phyloP scores from a whole-genome alignment of 305 asterid genomes.

The Petunia hybrid region DNA sequence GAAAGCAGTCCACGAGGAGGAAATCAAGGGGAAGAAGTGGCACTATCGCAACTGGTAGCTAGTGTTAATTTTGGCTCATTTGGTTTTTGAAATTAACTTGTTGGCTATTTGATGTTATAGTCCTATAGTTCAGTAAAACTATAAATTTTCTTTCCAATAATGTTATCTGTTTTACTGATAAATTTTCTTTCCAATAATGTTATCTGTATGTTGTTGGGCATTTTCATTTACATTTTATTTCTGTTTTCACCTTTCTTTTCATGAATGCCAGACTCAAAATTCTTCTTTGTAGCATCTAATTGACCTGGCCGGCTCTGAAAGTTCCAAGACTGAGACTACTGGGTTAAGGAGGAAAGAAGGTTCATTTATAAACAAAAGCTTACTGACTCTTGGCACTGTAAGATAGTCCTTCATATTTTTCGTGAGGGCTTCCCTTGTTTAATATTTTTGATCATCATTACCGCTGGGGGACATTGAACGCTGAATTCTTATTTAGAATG shows the following conservation, averaged over 20 bases:
- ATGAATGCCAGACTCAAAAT: not conserved
- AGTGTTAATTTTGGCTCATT: slow-evolving; percentile 30
- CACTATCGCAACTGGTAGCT: slow-evolving; percentile 78
- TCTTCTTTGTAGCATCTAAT: slow-evolving; percentile 73
- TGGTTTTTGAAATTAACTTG: not conserved
- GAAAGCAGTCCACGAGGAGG: slow-evolving; percentile 74
- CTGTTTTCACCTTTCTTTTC: slow-evolving; percentile 25
- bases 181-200: not conserved
- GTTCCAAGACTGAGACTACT: slow-evolving; percentile 83
- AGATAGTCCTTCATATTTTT: slow-evolving; percentile 44
- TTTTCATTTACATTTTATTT: slow-evolving; percentile 29
- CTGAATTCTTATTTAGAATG: slow-evolving; percentile 6
- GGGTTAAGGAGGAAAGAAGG: slow-evolving; percentile 92
- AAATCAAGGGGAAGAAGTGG: slow-evolving; percentile 70
- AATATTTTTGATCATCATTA: slow-evolving; percentile 5
- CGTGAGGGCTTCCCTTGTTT: slow-evolving; percentile 9
- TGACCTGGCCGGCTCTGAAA: slow-evolving; percentile 96
- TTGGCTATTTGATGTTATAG: slow-evolving; percentile 24
- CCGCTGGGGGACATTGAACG: not conserved
- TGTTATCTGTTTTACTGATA: not conserved
- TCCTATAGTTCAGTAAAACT: slow-evolving; percentile 21
- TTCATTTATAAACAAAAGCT: slow-evolving; percentile 84
- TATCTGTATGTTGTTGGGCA: slow-evolving; percentile 22
- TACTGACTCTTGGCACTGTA: slow-evolving; percentile 90
- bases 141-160: not conserved